Base-by-base conservation (phyloP, 2,329 filamentous ascomycete species). In the Nannizzia gypsea region DNA sequence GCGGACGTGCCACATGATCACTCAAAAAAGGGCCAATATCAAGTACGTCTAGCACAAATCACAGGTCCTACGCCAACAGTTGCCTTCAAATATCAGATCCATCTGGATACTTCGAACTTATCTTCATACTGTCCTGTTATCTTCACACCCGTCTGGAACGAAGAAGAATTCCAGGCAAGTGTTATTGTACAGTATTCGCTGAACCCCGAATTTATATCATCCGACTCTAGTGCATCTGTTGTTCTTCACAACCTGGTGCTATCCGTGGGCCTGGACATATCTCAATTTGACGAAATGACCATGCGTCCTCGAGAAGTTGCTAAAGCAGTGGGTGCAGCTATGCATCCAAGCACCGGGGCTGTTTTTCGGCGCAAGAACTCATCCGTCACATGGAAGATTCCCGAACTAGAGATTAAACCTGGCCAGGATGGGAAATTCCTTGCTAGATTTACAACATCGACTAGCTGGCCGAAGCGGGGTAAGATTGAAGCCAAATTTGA, bases 81-180 rank as follows among this genome's bases (percentile, higher is more conserved):
- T 5, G 92, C 87, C 6, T 97, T 99, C 77, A 95, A 93, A 62
- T 99, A 97, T 73, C 88, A 91, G 67, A 79, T 96, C 9, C 89
- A 93, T 65, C 74, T 88, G 31, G 85, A 90, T 34, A 78, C 82
- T 17, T 69, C 74, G 38, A 79, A 78, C 60, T 70, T 81, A 13
- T 74, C 80, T 8, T 69, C 76, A 3, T 85, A 89, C 66, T 86
- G 87, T 9, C 90, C 91, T 0, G 76, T 96, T 11, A 76, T 87
- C 15, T 76, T 96, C 52, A 83, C 82, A 20, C 86, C 89, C 2
- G 81, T 80, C 0, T 96, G 91, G 90, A 95, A 92, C 70, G 79
- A 89, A 1, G 86, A 93, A 67, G 83, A 88, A 48, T 86, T 87
- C 63, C 92, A 96, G 73, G 83, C 92, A n/a, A 91, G 88, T 44